A percentile compares a stretch with the other conserved stretches of the same genome.
Evolutionary conservation across 345 rosid genomes (phyloP).

Genomic region (Trapa bicornis): DNA sequence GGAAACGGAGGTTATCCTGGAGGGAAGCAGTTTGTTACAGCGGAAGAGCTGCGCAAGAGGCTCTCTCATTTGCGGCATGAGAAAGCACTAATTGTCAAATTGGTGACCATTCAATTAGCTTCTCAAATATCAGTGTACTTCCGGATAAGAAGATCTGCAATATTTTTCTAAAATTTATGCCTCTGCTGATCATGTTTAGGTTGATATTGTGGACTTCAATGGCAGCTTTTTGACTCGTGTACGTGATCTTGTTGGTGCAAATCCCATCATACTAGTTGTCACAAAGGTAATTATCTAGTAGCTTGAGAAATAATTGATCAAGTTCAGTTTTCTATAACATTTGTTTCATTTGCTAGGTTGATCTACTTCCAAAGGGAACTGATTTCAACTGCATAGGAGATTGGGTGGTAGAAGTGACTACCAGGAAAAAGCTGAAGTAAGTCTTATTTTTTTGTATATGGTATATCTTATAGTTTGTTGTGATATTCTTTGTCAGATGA

Average conservation of each 20-base stretch:
- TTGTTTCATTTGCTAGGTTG: constrained; percentile 35
- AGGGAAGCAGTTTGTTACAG: constrained; percentile 76
- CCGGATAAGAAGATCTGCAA: neutral
- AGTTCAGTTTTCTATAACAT: constrained; percentile 4
- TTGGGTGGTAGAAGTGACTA: constrained; percentile 86
- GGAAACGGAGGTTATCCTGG: constrained; percentile 95
- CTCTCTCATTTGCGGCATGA: constrained; percentile 70
- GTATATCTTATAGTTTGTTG: neutral
- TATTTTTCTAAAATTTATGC: neutral
- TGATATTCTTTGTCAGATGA: neutral
- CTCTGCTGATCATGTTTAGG: constrained; percentile 32
- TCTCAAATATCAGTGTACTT: neutral
- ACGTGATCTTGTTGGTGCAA: constrained; percentile 85
- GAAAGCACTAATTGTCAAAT: constrained; percentile 69
- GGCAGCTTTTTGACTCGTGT: constrained; percentile 88
- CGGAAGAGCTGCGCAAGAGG: constrained; percentile 77
- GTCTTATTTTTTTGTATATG: constrained; percentile 5
- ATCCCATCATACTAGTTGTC: constrained; percentile 78
- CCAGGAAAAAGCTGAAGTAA: constrained; percentile 81
- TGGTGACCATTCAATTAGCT: constrained; percentile 29
- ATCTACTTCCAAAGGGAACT: constrained; percentile 89
- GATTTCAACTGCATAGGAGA: constrained; percentile 89
- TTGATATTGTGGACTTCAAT: constrained; percentile 89
- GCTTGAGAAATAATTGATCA: neutral
- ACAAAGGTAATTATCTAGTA: constrained; percentile 51